Base-by-base conservation (phyloP, 805 yeast species). In the Starmerella lactis-condensi region DNA sequence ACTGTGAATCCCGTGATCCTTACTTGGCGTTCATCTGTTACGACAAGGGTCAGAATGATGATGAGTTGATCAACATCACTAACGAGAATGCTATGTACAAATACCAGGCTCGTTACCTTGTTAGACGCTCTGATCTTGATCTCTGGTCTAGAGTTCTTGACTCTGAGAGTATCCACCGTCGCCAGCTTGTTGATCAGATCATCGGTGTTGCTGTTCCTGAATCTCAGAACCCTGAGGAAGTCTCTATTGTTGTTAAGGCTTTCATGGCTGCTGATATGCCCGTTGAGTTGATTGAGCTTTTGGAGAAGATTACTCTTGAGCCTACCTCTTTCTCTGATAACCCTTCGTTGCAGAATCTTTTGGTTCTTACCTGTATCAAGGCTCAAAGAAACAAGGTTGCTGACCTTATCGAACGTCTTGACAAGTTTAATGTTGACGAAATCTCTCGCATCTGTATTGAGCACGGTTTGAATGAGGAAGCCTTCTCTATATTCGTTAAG, bases 1-100 rank as follows among this genome's bases (percentile, higher is more conserved):
- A 89, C 64, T 89, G 99, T 66, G 99, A 89, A 60, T 85, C 79
- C 69, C 77, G 98, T 58, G 99, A 89, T 51, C 99, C 99, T 40
- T 89, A 81, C 60, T 64, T 89, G 53, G 99, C 98, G 18, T 89
- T 81, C 57, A 89, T 89, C 58, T 92, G 94, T 31, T 89, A 89
- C 57, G 92, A 91, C 39, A 85, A 83, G 60, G 99, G 99, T 51
- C 62, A 66, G 32, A 83, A 85, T 47, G 94, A 89, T 53, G 74
- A 64, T 35, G 98, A 89, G 54, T 67, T 89, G 49, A 69, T 89
- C 48, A 65, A 69, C 50, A 82, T 89, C 56, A 89, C 98, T 43
- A 89, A 89, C 55, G 96, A 89, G 50, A 89, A 89, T 56, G 69
- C 89, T 46, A 89, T 89, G 99, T 89, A 77, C 67, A 89, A 89